Conservation (phyloP, 768 basidiomycete genomes). For the Boletus pseudo-olivaceus region DNA sequence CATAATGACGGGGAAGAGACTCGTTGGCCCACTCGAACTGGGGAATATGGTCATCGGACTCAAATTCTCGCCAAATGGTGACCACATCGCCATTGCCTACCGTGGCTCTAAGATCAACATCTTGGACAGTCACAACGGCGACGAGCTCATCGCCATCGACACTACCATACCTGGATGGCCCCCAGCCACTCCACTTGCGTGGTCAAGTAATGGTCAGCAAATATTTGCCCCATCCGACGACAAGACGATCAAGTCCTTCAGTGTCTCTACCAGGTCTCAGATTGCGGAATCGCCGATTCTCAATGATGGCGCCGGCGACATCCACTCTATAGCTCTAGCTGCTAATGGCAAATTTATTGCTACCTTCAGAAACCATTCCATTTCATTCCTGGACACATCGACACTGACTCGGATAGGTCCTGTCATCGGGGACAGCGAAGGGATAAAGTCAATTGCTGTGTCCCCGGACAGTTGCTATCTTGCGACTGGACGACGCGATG, state of each 20-base stretch:
- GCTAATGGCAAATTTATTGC: neutral
- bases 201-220: neutral
- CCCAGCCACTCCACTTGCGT: neutral
- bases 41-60: neutral
- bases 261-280: neutral
- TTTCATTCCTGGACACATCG: neutral
- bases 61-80: neutral
- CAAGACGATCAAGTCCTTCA: neutral
- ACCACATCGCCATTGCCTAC: neutral
- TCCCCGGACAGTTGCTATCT: neutral
- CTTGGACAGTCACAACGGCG: neutral
- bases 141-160: neutral
- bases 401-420: neutral
- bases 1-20: neutral
- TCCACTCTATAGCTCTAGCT: neutral
- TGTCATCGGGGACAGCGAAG: neutral
- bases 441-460: neutral
- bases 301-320: accelerated
- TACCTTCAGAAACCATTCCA: accelerated
- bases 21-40: neutral
- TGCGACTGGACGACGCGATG: neutral
- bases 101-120: neutral
- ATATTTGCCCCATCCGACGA: neutral
- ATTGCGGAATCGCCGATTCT: neutral
- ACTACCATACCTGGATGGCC: no score